Evolutionary conservation across 1,284 basidiomycete species (phyloP), one percentile per base, ranked within the genome.

Genomic region (Puccinia polysora): DNA sequence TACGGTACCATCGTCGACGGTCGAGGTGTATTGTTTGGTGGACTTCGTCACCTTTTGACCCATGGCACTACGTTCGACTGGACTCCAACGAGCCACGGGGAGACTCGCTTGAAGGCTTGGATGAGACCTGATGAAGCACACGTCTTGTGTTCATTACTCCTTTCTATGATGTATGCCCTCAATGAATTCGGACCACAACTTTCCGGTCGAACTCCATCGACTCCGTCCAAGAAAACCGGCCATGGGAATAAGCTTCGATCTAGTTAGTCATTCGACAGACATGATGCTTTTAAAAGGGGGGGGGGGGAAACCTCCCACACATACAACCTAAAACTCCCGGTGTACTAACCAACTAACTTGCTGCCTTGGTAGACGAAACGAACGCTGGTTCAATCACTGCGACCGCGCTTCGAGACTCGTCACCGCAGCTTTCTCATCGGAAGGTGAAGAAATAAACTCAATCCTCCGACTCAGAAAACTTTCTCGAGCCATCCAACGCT

Each of bases 1-100:
- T 70, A 70, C 38, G 67, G 67, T 38, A 70, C 67, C 20, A 60
- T 70, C 20, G 56, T 70, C 10, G 67, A 70, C 36, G 67, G 67
- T 20, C 55, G 67, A 30, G 67, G 67, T 40, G 18, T 50, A 23
- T n/a, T 70, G n/a, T 70, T 70, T 60, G 67, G 67, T 8, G 32
- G 43, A 15, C 25, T 34, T 8, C 38, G 56, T 4, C 59, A 63
- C 43, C 15, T 63, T 30, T 34, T 63, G 28, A 36, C 25, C 32
- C 43, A 47, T 18, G 40, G 38, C 2, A 50, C 34, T 49, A 38
- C 49, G n/a, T 32, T 50, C 18, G 20, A 8, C 45, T 60, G 20
- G 50, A 40, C 43, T 45, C 28, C 32, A 36, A 47, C 15, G 20
- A 10, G 14, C 25, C 28, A 10, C n/a, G 18, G 32, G 32, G 56